phyloP scores from a whole-genome alignment of 2,329 filamentous ascomycete genomes.

The Cryphonectria radicalis region DNA sequence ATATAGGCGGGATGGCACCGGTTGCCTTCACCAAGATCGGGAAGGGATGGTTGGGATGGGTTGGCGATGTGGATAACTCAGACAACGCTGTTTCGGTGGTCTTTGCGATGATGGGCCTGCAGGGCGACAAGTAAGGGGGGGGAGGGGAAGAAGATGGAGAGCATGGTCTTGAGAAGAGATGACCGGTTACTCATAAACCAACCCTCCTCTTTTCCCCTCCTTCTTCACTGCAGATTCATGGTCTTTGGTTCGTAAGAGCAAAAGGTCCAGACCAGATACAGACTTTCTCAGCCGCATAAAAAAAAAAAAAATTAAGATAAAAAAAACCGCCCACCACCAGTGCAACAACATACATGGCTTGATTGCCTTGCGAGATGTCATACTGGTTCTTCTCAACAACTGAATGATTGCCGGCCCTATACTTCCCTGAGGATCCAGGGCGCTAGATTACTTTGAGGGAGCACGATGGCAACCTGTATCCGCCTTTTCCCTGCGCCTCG shows the following conservation, averaged over 20 bases:
- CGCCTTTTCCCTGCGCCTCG: not conserved
- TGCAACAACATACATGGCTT: not conserved
- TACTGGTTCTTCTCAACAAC: not conserved
- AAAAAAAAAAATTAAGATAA: not conserved
- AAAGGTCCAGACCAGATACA: not conserved
- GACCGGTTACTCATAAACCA: no score
- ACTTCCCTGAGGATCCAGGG: not conserved
- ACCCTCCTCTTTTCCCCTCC: no score
- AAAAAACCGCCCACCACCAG: no score
- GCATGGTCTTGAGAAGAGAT: not conserved
- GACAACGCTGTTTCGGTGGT: not conserved
- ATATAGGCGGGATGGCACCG: not conserved
- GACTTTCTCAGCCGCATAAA: not conserved
- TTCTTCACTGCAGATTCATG: not conserved
- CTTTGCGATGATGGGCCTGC: conserved; percentile 10
- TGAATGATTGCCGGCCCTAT: not conserved
- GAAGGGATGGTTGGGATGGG: conserved; percentile 7
- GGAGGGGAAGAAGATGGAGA: not conserved
- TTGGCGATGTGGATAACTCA: not conserved
- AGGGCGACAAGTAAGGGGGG: not conserved
- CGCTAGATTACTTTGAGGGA: not conserved
- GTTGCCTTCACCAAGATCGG: conserved; percentile 14
- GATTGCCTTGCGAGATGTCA: not conserved
- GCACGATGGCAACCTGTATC: not conserved
- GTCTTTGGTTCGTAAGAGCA: not conserved